These are phyloP conservation scores for Fusarium oxysporum DNA, from an alignment of 2,329 filamentous ascomycete species.

Conservation along the genomic window DNA sequence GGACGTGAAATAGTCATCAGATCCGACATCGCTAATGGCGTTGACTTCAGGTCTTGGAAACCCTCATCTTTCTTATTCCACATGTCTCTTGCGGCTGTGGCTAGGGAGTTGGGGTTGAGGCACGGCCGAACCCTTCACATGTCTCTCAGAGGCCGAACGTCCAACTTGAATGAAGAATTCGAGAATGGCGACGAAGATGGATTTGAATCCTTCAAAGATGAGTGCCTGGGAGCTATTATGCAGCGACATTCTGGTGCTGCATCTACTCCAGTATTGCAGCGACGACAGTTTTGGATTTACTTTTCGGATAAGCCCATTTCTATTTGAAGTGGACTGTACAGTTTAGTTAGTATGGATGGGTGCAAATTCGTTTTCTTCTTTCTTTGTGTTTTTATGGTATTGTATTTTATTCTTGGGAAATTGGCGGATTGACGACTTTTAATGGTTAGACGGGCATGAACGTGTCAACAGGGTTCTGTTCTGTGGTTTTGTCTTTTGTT, in stretches of 20 bases:
- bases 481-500: background rate
- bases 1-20: background rate
- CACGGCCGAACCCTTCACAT: background rate
- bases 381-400: background rate
- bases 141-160: background rate
- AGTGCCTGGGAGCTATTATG: background rate
- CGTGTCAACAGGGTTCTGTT: background rate
- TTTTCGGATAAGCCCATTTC: background rate
- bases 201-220: background rate
- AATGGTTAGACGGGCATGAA: background rate
- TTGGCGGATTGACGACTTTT: background rate
- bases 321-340: background rate
- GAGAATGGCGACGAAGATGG: background rate
- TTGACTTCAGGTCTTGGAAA: background rate
- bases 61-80: background rate
- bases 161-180: background rate
- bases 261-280: background rate
- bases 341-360: background rate
- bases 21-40: background rate
- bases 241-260: background rate
- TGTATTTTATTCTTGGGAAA: background rate
- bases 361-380: background rate
- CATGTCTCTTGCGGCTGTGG: constrained; percentile 2
- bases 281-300: background rate
- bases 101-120: background rate